Base-by-base conservation (phyloP, 2,329 filamentous ascomycete species). In the Colletotrichum sp. region DNA sequence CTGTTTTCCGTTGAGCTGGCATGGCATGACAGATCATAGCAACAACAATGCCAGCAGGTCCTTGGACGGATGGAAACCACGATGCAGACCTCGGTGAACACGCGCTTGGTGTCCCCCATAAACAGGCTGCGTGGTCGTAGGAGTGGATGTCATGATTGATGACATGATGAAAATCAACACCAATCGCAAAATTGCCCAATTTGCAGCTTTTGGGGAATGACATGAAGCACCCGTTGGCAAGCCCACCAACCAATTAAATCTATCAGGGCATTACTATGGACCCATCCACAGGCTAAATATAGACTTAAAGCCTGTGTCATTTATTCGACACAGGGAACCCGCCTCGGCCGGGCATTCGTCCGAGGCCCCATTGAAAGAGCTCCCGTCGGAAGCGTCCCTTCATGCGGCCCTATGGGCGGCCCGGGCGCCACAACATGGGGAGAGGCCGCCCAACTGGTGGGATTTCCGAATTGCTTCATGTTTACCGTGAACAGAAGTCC, bases 91-190 rank as follows among this genome's bases (percentile, higher is more conserved):
- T 48, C 43, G 10, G 43, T 48, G 43, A 48, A 48, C n/a, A 48
- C n/a, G 43, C 43, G n/a, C 43, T 48, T 48, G 0, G n/a, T 22
- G 1, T 22, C 1, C n/a, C 1, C 13, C n/a, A 1, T 0, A 48
- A 22, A 8, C 43, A 22, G 4, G 43, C 12, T 48, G 43, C 10
- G 39, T n/a, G 39, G 39, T 43, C n/a, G 13, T 22, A 10, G n/a
- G 12, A 48, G 43, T 48, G 43, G 43, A 48, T 48, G n/a, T 13
- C n/a, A 22, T 48, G 43, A 22, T 48, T 48, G 43, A 22, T 52
- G n/a, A 52, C 43, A 52, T 13, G 43, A 58, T 27, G 55, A 58
- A 58, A 58, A 28, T 27, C 55, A 58, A 27, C 55, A 58, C 10
- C 55, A 15, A 25, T 28, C 13, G 22, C 55, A 58, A 58, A 58